Base-by-base conservation (phyloP, 352 stramenopile species). In the Phytopythium delawarense region DNA sequence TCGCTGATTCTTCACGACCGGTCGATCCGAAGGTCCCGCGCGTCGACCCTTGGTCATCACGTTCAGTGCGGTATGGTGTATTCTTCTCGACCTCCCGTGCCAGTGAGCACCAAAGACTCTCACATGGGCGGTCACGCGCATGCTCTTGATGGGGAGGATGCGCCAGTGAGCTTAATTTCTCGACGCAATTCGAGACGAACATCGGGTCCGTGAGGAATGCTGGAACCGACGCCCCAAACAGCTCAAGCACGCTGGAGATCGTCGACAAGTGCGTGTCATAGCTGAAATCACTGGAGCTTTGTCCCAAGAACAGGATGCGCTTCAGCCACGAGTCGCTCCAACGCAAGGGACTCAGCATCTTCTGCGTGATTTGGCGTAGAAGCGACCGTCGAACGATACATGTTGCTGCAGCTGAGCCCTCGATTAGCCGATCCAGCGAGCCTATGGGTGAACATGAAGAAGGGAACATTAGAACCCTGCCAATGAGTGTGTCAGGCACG, bases 31-130 rank as follows among this genome's bases (percentile, higher is more conserved):
- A 23, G 2, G 13, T 21, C n/a, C 45, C 45, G n/a, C 8, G 45
- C 12, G 45, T 18, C 8, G 21, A 51, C 9, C 42, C 42, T 55
- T 39, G 49, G 15, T 9, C 21, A 11, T 51, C 45, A 12, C 11
- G 25, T 15, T 21, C 49, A 20, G n/a, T 25, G 28, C 25, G 7
- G 15, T 23, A 23, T 25, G 25, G 21, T 7, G 49, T 53, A 1
- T 74, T 81, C 53, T 91, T 91, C 13, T 55, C 62, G 16, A 73
- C 44, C 55, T 88, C 81, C 13, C 76, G 66, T 44, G 79, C 69
- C 15, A 88, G 49, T 11, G 79, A 91, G 50, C 81, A 91, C n/a
- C 86, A 67, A 2, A 91, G 56, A 39, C 79, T 88, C 23, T 61
- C 63, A 50, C 81, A 91, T 3, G 52, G 46, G 21, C 62, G 67